Percentiles rank a stretch among this genome's conserved stretches.
These are phyloP conservation scores for Eucalyptus erythrocorys DNA, from an alignment of 345 rosid genomes.

Conservation along the genomic window DNA sequence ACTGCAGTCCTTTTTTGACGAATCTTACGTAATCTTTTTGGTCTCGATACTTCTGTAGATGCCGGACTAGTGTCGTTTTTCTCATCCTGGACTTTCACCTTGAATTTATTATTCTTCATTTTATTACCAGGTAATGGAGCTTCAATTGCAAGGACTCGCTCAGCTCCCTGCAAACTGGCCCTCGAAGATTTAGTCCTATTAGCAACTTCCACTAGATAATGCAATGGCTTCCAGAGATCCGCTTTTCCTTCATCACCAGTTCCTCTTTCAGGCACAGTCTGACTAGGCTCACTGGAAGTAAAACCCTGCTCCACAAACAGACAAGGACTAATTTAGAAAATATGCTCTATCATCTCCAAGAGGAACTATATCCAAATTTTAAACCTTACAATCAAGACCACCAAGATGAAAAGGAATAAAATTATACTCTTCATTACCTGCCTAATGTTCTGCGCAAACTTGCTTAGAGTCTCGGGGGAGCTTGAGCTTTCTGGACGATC, in stretches of 20 bases:
- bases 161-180: slow-evolving; percentile 45
- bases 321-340: not conserved
- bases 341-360: not conserved
- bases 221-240: slow-evolving; percentile 86
- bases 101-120: slow-evolving; percentile 44
- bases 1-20: slow-evolving; percentile 37
- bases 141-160: slow-evolving; percentile 11
- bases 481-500: slow-evolving; percentile 47
- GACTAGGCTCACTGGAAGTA: slow-evolving; percentile 43
- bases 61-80: slow-evolving; percentile 31
- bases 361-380: not conserved
- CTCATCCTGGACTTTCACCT: slow-evolving; percentile 33
- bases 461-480: slow-evolving; percentile 57
- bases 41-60: slow-evolving; percentile 36
- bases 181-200: slow-evolving; percentile 72
- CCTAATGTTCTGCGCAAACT: slow-evolving; percentile 41
- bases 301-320: slow-evolving; percentile 26
- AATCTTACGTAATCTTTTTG: slow-evolving; percentile 50
- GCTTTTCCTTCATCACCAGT: slow-evolving; percentile 42
- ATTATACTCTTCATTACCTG: slow-evolving; percentile 41
- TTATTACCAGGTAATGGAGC: slow-evolving; percentile 27
- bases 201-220: slow-evolving; percentile 92
- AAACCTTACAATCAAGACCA: not conserved
- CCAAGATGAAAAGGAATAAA: not conserved
- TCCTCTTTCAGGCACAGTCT: slow-evolving; percentile 8